phyloP scores from a whole-genome alignment of 139 green algal species.

The Micromonas commoda region DNA sequence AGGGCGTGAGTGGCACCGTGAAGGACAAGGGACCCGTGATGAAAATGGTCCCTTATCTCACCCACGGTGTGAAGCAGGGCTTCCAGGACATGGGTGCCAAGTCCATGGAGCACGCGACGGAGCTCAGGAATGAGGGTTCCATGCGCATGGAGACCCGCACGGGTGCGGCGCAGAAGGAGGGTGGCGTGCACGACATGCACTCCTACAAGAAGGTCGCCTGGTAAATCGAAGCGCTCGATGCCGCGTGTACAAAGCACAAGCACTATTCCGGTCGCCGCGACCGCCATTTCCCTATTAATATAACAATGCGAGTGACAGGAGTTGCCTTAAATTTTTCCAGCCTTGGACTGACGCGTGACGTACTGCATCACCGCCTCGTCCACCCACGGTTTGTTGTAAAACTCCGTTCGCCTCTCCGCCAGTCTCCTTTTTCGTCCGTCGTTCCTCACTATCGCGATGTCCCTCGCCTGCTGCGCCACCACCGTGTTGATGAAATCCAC shows the following conservation, averaged over 20 bases:
- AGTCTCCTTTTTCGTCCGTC: neutral
- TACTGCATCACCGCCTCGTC: constrained; percentile 19
- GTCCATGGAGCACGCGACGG: neutral
- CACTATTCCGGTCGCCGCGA: too few relatives aligned
- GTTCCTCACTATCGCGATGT: constrained; percentile 26
- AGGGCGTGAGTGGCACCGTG: constrained; percentile 87
- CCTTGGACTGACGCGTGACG: neutral
- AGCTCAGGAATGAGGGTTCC: constrained; percentile 39
- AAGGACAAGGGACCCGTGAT: constrained; percentile 85
- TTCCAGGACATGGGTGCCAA: constrained; percentile 55
- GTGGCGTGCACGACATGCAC: constrained; percentile 89
- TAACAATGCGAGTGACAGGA: too few relatives aligned
- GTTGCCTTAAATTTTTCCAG: too few relatives aligned
- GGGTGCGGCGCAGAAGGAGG: constrained; percentile 75
- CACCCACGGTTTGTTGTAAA: constrained; percentile 13
- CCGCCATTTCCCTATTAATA: too few relatives aligned
- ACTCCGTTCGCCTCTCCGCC: neutral
- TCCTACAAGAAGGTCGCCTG: constrained; percentile 81
- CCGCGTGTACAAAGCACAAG: too few relatives aligned
- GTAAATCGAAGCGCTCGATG: too few relatives aligned
- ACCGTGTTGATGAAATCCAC: constrained; percentile 70
- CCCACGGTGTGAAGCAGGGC: constrained; percentile 84
- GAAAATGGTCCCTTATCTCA: constrained; percentile 69
- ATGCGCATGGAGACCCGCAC: constrained; percentile 75
- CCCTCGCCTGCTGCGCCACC: constrained; percentile 52